Base-by-base conservation (phyloP, 2,329 filamentous ascomycete species). In the Clonostachys sp. region DNA sequence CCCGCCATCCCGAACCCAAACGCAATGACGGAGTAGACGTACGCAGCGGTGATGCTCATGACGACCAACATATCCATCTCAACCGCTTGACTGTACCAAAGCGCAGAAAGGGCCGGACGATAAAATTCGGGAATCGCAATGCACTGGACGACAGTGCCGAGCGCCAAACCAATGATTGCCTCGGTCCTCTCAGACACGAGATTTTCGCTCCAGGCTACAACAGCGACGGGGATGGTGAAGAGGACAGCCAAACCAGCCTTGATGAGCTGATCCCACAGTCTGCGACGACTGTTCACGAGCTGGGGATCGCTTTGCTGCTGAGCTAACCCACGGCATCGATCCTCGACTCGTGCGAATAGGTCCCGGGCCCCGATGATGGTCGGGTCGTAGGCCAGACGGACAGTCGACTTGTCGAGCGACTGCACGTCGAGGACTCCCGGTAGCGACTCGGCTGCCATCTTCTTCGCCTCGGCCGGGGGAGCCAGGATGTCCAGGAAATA, bases 21-120 rank as follows among this genome's bases (percentile, higher is more conserved):
- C 4, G 60, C 57, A 2, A 61, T 52, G 10, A 64, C 51, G 5
- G 62, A 77, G 56, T 69, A 77, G 4, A 65, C 47, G 49, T 77
- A 78, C 2, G 74, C 74, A 9, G 67, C 64, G 3, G 65, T 71
- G 9, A 71, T 76, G 50, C 73, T 75, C 42, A 77, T 56, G 4
- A 71, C 65, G 16, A 78, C 64, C 7, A 78, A 61, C 47, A 75
- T 63, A 49, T 77, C 74, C 71, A 78, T 76, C 51, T 77, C 72
- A 10, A 77, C 61, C 1, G 65, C 51, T 4, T 58, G 57, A 35
- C 60, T 64, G 49, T 65, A 65, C 10, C 74, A 54, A 2, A 78
- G 58, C 5, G 70, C 61, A 45, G 64, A 65, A n/a, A 74, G 52
- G 5, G 74, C 73, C 1, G 60, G 62, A 6, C 63, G 60, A 46